Conservation (phyloP, 768 basidiomycete species). For the Tricholoma bakamatsutake region DNA sequence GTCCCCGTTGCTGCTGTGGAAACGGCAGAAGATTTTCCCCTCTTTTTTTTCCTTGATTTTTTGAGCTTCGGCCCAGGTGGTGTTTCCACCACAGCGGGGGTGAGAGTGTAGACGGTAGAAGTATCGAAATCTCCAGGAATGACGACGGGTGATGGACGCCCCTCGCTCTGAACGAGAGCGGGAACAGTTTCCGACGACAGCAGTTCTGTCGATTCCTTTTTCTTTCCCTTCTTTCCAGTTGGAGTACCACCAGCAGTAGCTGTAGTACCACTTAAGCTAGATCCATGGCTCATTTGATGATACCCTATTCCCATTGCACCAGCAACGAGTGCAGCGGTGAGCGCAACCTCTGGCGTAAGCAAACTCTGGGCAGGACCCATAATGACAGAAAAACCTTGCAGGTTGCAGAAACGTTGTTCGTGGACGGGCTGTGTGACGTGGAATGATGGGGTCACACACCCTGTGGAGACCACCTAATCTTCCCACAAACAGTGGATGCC, state of each 20-base stretch:
- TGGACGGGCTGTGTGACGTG: no score
- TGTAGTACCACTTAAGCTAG: neutral
- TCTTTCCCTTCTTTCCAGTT: slow-evolving; percentile 15
- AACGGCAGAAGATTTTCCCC: slow-evolving; percentile 27
- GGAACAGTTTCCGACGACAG: neutral
- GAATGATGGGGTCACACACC: no score
- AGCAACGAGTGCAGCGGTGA: slow-evolving; percentile 33
- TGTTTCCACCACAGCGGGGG: neutral
- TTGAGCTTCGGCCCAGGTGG: neutral
- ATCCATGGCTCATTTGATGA: slow-evolving; percentile 18
- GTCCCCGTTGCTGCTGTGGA: neutral
- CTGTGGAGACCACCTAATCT: no score
- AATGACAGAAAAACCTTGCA: neutral
- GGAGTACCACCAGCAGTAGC: slow-evolving; percentile 1
- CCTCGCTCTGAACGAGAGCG: neutral
- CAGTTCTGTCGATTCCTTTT: slow-evolving; percentile 14
- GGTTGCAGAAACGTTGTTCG: no score
- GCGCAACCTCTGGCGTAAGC: slow-evolving; percentile 31
- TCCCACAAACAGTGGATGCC: no score
- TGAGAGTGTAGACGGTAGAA: neutral
- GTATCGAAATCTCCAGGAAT: slow-evolving; percentile 43
- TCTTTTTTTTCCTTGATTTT: slow-evolving; percentile 32
- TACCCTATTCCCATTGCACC: slow-evolving; percentile 38
- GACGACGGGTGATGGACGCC: slow-evolving; percentile 23
- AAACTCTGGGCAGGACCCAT: slow-evolving; percentile 47